Conservation (phyloP, 257 asterid species). For the Marsdenia floribunda region DNA sequence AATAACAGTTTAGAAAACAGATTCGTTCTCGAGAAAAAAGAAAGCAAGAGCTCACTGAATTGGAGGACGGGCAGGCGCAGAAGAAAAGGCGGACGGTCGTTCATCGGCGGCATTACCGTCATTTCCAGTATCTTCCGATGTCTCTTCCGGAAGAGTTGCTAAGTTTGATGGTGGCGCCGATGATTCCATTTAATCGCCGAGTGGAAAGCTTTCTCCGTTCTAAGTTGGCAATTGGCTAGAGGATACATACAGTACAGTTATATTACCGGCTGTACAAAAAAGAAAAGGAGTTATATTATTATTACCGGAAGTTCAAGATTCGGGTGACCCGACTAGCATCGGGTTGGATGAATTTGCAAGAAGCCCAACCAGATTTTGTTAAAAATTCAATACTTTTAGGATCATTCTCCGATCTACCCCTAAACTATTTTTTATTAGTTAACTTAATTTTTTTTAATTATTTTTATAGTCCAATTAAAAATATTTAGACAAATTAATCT, state of each 20-base stretch:
- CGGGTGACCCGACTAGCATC: no score
- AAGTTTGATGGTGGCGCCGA: constrained; percentile 41
- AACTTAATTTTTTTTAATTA: no score
- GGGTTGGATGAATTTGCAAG: no score
- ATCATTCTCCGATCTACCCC: no score
- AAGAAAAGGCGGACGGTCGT: constrained; percentile 54
- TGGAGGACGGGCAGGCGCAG: constrained; percentile 72
- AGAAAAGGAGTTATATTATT: no score
- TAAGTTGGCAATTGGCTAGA: background rate
- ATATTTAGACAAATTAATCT: no score
- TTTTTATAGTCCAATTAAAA: no score
- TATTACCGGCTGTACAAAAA: no score
- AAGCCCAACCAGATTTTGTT: no score
- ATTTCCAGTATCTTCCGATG: constrained; percentile 22
- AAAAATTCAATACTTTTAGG: no score
- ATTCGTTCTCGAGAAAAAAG: constrained; percentile 5
- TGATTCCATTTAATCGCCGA: constrained; percentile 20
- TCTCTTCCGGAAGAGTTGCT: constrained; percentile 59
- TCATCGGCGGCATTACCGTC: constrained; percentile 18
- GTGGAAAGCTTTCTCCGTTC: background rate
- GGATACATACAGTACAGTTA: background rate
- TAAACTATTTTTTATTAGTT: no score
- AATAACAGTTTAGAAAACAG: background rate
- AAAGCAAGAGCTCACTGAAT: constrained; percentile 43
- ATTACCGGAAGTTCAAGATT: no score